Percentiles rank a stretch among this genome's conserved stretches.
phyloP scores from a whole-genome alignment of 305 asterid species.

The Solanum chacoense region DNA sequence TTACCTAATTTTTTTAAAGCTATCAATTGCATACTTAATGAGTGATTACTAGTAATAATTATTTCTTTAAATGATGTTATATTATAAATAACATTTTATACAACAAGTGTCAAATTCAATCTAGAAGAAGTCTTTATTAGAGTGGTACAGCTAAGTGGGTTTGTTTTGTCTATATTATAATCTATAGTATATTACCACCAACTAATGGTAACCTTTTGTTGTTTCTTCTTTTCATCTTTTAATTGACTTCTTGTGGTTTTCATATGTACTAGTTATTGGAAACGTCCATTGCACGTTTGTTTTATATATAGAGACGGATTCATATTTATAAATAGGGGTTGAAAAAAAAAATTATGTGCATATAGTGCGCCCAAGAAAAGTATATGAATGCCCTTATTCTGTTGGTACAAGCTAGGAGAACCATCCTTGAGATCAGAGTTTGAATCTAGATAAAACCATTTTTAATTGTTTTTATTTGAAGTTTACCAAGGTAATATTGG shows the following conservation, averaged over 20 bases:
- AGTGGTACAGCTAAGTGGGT: background rate
- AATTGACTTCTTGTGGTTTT: background rate
- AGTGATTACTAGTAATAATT: background rate
- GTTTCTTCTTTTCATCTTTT: background rate
- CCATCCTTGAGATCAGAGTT: background rate
- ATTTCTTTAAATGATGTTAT: background rate
- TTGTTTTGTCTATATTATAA: background rate
- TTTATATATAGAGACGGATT: too few relatives aligned
- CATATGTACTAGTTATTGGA: background rate
- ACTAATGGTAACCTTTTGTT: background rate
- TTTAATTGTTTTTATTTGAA: too few relatives aligned
- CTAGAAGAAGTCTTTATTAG: background rate
- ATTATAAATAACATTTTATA: background rate
- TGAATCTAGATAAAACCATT: background rate
- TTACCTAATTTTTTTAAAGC: too few relatives aligned
- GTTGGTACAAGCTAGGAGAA: background rate
- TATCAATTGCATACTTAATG: background rate
- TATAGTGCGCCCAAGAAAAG: background rate
- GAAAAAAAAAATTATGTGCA: too few relatives aligned
- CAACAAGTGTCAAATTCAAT: background rate
- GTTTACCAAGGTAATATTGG: too few relatives aligned
- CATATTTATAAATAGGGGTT: too few relatives aligned
- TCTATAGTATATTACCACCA: background rate
- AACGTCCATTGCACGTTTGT: too few relatives aligned
- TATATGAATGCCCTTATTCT: too few relatives aligned